These are phyloP conservation scores for Gossypium schwendimanii DNA, from an alignment of 441 rosid species.

Conservation along the genomic window DNA sequence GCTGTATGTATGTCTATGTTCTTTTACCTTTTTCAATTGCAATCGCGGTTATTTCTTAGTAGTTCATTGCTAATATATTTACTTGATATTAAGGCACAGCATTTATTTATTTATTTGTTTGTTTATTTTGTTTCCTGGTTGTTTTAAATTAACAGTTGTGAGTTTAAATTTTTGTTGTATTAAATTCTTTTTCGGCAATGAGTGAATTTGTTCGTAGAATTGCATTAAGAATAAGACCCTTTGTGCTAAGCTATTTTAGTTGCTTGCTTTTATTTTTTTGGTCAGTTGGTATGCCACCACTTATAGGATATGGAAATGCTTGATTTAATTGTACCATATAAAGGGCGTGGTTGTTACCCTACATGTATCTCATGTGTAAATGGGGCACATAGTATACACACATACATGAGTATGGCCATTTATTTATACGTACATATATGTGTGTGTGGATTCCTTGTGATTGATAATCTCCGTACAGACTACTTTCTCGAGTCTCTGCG, in stretches of 20 bases:
- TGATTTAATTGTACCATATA: not conserved
- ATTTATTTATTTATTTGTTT: not conserved
- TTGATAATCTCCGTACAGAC: not conserved
- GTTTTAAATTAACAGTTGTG: not conserved
- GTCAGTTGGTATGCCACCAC: not conserved
- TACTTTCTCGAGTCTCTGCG: not conserved
- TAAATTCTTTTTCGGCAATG: not conserved
- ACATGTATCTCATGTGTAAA: not conserved
- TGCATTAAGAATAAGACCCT: not conserved
- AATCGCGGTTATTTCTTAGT: not conserved
- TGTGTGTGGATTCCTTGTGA: not conserved
- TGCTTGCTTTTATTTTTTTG: not conserved
- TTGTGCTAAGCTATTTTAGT: not conserved
- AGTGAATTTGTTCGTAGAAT: not conserved
- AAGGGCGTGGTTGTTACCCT: not conserved
- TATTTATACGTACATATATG: not conserved
- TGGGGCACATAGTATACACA: not conserved
- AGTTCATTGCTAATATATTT: not conserved
- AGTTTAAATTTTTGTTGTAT: not conserved
- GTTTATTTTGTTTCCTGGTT: not conserved
- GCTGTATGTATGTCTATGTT: not conserved
- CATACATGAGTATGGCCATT: not conserved
- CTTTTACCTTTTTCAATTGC: not conserved
- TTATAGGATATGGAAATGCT: not conserved
- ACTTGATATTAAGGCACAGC: not conserved